Base-by-base conservation (phyloP, 208 protist species). In the Leishmania amazonensis region DNA sequence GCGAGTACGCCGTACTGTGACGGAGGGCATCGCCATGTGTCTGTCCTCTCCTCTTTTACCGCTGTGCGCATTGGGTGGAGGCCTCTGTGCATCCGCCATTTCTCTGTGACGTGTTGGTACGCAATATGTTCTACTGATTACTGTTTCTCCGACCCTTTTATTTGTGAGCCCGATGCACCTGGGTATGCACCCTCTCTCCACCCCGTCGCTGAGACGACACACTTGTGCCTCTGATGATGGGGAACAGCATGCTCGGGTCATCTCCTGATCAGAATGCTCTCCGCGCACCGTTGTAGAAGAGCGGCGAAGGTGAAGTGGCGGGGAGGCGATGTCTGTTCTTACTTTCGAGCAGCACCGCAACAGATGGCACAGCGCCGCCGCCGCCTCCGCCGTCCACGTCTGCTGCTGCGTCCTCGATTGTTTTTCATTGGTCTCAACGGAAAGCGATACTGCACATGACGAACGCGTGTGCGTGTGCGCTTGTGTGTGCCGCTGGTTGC, bases 251-350 rank as follows among this genome's bases (percentile, higher is more conserved):
- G 45, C 45, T 74, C 28, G 13, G 70, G 45, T 54, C 70, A 51
- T 53, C 13, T n/a, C 11, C 42, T 74, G 28, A 28, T 15, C 24
- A 53, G 28, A 53, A 35, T 19, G 28, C 45, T 38, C 70, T 74
- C 45, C 45, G 51, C 70, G 24, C 42, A 74, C 21, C 70, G 54
- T 31, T 17, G 67, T n/a, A n/a, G 28, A 51, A 45, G 42, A 53
- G 45, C 9, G 24, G 45, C 35, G 45, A 31, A 53, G 45, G 8
- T 15, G 8, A 74, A 4, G 62, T 68, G 62, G 31, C 31, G 62
- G 62, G 28, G 47, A 53, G 45, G 45, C 9, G 70, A 74, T 74
- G 70, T 38, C 24, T 74, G 70, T 8, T 74, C 70, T 54, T 74
- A 38, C 45, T 53, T n/a, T 24, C 45, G 45, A 47, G 47, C 51